Conservation (phyloP, 176 grass and related monocot species). For the Eragrostis nindensis region DNA sequence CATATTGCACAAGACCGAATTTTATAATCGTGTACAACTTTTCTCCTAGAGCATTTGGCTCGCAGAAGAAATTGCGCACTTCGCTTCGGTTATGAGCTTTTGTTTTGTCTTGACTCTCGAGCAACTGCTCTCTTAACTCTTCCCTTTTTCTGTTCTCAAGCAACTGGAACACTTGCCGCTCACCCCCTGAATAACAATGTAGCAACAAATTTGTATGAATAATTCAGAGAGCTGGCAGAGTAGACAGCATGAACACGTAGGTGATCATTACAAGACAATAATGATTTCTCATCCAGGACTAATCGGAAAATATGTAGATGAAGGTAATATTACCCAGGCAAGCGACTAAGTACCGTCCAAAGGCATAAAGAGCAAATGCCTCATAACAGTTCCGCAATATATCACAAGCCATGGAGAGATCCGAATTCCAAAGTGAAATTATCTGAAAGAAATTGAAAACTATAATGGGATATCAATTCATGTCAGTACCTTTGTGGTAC, state of each 20-base stretch:
- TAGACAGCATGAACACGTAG: neutral
- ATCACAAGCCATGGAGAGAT: slow-evolving; percentile 81
- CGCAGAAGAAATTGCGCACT: slow-evolving; percentile 53
- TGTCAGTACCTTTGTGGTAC: neutral
- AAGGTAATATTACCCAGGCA: slow-evolving; percentile 67
- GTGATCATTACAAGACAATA: neutral
- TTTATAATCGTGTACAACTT: slow-evolving; percentile 79
- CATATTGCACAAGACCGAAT: slow-evolving; percentile 94
- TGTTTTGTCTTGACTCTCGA: slow-evolving; percentile 50
- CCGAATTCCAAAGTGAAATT: slow-evolving; percentile 77
- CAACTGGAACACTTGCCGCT: slow-evolving; percentile 61
- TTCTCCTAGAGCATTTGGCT: slow-evolving; percentile 63
- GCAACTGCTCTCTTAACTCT: slow-evolving; percentile 61
- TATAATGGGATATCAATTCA: slow-evolving; percentile 33
- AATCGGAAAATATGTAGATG: neutral
- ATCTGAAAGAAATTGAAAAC: slow-evolving; percentile 53
- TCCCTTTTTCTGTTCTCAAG: slow-evolving; percentile 70
- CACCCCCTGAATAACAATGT: slow-evolving; percentile 64
- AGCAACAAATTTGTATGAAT: neutral
- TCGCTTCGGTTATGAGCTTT: slow-evolving; percentile 13
- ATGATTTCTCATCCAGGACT: neutral
- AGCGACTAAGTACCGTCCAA: slow-evolving; percentile 82
- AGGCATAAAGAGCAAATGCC: slow-evolving; percentile 91
- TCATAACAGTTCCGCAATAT: slow-evolving; percentile 93
- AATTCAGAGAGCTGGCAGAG: neutral